Percentiles rank a stretch among this genome's conserved stretches.
phyloP scores from a whole-genome alignment of 2,329 filamentous ascomycete genomes.

The Colletotrichum godetiae region DNA sequence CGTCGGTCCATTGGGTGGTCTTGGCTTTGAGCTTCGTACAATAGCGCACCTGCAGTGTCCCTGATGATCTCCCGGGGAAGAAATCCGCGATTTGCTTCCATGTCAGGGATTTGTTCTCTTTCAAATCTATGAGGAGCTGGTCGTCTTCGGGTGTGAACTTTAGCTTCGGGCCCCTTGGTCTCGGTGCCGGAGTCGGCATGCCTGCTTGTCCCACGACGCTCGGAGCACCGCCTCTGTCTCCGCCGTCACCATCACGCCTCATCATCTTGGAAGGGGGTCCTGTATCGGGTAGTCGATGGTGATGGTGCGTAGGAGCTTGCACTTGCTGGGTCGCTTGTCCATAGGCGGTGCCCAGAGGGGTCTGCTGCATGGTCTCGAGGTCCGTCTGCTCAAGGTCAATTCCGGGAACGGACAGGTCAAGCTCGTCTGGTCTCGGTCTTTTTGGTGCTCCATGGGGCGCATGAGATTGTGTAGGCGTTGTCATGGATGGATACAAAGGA shows the following conservation, averaged over 20 bases:
- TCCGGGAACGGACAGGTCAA: constrained; percentile 65
- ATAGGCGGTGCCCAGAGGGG: constrained; percentile 63
- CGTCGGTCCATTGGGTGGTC: constrained; percentile 92
- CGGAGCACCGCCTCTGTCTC: constrained; percentile 74
- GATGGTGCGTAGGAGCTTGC: constrained; percentile 75
- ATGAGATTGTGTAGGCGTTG: constrained; percentile 51
- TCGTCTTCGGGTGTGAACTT: constrained; percentile 97
- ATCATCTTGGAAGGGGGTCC: constrained; percentile 76
- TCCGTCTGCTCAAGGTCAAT: constrained; percentile 67
- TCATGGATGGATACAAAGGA: constrained; percentile 63
- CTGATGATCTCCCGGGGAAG: constrained; percentile 90
- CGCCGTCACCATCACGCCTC: constrained; percentile 66
- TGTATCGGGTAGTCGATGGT: constrained; percentile 82
- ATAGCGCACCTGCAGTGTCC: constrained; percentile 92
- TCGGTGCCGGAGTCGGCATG: constrained; percentile 85
- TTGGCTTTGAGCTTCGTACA: constrained; percentile 96
- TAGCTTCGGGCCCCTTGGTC: constrained; percentile 87
- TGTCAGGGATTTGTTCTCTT: constrained; percentile 93
- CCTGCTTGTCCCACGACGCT: constrained; percentile 87
- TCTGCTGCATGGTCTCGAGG: constrained; percentile 66
- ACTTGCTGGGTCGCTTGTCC: constrained; percentile 58
- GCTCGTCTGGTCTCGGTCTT: constrained; percentile 67
- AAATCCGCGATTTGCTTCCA: constrained; percentile 99
- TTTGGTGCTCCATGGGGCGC: constrained; percentile 53
- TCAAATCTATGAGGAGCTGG: constrained; percentile 86